Evolutionary conservation across 2,329 filamentous ascomycete genomes (phyloP).

Genomic region (Hypoxylon sp.): DNA sequence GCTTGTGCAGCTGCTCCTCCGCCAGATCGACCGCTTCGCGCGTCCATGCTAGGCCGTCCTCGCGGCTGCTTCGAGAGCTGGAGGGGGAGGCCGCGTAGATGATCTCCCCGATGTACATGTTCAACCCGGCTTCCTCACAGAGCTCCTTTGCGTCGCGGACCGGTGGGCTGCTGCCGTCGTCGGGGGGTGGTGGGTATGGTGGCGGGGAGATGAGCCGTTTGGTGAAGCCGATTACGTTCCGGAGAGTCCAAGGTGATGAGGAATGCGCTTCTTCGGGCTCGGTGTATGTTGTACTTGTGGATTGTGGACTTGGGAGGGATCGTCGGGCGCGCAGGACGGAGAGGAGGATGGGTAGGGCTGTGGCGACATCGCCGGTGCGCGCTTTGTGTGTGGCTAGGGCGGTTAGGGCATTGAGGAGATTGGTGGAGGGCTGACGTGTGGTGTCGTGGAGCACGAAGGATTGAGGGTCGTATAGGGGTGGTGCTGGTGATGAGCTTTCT

Average conservation of each 20-base stretch:
- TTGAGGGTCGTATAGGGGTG: constrained; percentile 70
- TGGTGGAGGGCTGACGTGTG: constrained; percentile 74
- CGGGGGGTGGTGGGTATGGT: constrained; percentile 78
- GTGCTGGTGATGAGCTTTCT: constrained; percentile 55
- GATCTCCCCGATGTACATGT: constrained; percentile 94
- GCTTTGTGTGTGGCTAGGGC: constrained; percentile 85
- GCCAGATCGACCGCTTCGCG: constrained; percentile 87
- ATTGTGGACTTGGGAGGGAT: constrained; percentile 60
- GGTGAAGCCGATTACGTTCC: constrained; percentile 50
- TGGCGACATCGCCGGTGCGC: constrained; percentile 73
- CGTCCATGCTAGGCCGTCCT: constrained; percentile 89
- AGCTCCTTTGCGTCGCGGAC: constrained; percentile 74
- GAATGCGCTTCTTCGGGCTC: constrained; percentile 5
- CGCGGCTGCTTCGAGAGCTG: constrained; percentile 54
- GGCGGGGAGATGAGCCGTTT: constrained; percentile 63
- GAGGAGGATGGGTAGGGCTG: constrained; percentile 86
- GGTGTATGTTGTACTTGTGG: constrained; percentile 11
- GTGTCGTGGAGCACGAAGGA: constrained; percentile 76
- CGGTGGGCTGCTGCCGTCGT: constrained; percentile 78
- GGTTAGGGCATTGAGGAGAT: constrained; percentile 82
- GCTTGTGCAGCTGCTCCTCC: constrained; percentile 74
- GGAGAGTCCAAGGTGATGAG: constrained; percentile 45
- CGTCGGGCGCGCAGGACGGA: constrained; percentile 86
- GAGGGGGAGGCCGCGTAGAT: constrained; percentile 71
- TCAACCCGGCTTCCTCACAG: constrained; percentile 89